Evolutionary conservation across 176 grass and related monocot species (phyloP), one percentile per base, ranked within the genome.

Genomic region (Carex parvula): DNA sequence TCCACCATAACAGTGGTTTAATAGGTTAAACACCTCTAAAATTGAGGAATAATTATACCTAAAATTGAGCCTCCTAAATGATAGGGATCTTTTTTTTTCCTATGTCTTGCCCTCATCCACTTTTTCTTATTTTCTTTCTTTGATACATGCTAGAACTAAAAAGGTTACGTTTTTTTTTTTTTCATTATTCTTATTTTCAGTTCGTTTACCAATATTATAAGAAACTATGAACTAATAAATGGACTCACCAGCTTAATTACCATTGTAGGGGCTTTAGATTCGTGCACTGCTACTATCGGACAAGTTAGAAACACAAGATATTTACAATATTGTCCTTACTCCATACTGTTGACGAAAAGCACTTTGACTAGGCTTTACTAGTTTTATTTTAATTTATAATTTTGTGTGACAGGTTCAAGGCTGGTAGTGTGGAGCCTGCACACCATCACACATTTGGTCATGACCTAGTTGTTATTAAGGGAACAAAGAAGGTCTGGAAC

Each of bases 361-460:
- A 52, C 10, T 22, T 1, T 50, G 2, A 8, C 10, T 74, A 24
- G 32, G 39, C 29, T 81, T 46, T 42, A 41, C 12, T 6, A 63
- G 15, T 6, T 21, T 62, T 50, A 50, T 16, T 48, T 52, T 16
- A 16, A 33, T 29, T 64, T 53, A 16, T 54, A 29, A 67, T 67
- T 67, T 82, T 68, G 17, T 68, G 13, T 68, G 18, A 68, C 63
- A 83, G 86, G 16, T 98, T 98, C 86, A 94, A 98, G 86, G 95
- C 91, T 26, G 95, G 91, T n/a, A 94, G 91, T 74, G 92, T 98
- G 60, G 95, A 98, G 75, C 92, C 92, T 10, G 91, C 95, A 59
- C 92, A 98, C 64, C 95, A 94, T 85, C 95, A 97, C 89, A 97
- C 92, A 64, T 97, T 97, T 4, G 95, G 95, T n/a, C 95, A 98